These are phyloP conservation scores for Parastagonospora avenae DNA, from an alignment of 2,329 filamentous ascomycete genomes.

Conservation along the genomic window DNA sequence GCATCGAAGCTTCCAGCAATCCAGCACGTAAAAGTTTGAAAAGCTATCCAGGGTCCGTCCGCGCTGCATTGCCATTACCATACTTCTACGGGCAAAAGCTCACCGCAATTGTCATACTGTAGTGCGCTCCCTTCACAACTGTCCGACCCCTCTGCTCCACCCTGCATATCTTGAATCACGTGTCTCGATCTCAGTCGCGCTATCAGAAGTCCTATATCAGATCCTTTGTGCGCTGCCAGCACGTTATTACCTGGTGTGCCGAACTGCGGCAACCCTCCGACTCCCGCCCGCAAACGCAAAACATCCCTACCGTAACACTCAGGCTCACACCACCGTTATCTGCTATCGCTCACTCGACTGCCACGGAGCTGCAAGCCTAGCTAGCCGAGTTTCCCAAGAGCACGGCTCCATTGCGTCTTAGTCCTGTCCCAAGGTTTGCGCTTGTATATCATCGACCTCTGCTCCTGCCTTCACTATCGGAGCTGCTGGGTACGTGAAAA, in stretches of 20 bases:
- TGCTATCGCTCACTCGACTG: constrained; percentile 16
- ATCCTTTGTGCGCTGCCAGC: constrained; percentile 25
- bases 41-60: background rate
- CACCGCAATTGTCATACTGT: background rate
- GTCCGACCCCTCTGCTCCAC: constrained; percentile 7
- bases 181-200: constrained; percentile 19
- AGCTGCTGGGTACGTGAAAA: constrained; percentile 14
- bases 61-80: background rate
- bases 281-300: constrained; percentile 14
- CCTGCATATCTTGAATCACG: constrained; percentile 36
- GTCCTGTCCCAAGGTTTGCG: constrained; percentile 16
- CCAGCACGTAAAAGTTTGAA: constrained; percentile 1
- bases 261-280: constrained; percentile 30
- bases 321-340: constrained; percentile 32
- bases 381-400: constrained; percentile 6
- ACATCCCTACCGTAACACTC: constrained; percentile 11
- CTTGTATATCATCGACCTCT: constrained; percentile 27
- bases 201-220: constrained; percentile 21
- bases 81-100: too few species aligned
- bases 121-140: background rate
- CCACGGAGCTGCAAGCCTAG: constrained; percentile 14
- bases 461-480: constrained; percentile 16
- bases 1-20: background rate
- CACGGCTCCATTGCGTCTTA: constrained; percentile 20
- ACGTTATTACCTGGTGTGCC: constrained; percentile 25